Evolutionary conservation across 164 flowering plant species (phyloP).

Genomic region (Paratinospora sagittata): DNA sequence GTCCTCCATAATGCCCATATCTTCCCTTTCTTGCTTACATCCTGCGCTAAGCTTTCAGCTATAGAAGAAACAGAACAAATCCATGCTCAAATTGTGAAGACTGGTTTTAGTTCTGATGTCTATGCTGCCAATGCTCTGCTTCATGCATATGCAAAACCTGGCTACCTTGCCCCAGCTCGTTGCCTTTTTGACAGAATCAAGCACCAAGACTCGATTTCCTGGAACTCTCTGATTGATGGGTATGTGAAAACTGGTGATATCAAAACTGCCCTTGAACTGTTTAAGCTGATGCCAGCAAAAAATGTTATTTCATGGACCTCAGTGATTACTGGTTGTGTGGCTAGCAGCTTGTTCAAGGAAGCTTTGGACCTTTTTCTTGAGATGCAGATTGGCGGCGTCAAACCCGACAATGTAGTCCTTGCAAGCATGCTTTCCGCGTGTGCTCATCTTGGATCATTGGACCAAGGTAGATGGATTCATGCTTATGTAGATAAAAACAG

Average conservation of each 20-base stretch:
- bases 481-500: slow-evolving; percentile 27
- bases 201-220: slow-evolving; percentile 35
- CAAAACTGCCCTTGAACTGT: slow-evolving; percentile 25
- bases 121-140: slow-evolving; percentile 34
- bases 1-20: slow-evolving; percentile 35
- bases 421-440: slow-evolving; percentile 38
- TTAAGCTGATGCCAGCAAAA: slow-evolving; percentile 15
- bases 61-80: slow-evolving; percentile 32
- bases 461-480: slow-evolving; percentile 50
- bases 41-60: slow-evolving; percentile 28
- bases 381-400: slow-evolving; percentile 34
- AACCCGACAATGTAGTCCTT: slow-evolving; percentile 35
- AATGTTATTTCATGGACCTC: slow-evolving; percentile 23
- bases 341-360: slow-evolving; percentile 12
- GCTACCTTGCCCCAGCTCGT: slow-evolving; percentile 21
- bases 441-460: slow-evolving; percentile 41
- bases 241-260: slow-evolving; percentile 29
- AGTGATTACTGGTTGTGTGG: slow-evolving; percentile 17
- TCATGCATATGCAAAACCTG: slow-evolving; percentile 31
- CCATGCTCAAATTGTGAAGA: slow-evolving; percentile 36
- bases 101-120: slow-evolving; percentile 30
- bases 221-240: slow-evolving; percentile 45
- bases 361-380: slow-evolving; percentile 29
- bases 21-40: slow-evolving; percentile 49
- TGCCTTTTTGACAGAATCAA: slow-evolving; percentile 25